Evolutionary conservation across 495 filamentous ascomycete genomes (phyloP), one percentile per base, ranked within the genome.

Genomic region (Usnea hakonensis): DNA sequence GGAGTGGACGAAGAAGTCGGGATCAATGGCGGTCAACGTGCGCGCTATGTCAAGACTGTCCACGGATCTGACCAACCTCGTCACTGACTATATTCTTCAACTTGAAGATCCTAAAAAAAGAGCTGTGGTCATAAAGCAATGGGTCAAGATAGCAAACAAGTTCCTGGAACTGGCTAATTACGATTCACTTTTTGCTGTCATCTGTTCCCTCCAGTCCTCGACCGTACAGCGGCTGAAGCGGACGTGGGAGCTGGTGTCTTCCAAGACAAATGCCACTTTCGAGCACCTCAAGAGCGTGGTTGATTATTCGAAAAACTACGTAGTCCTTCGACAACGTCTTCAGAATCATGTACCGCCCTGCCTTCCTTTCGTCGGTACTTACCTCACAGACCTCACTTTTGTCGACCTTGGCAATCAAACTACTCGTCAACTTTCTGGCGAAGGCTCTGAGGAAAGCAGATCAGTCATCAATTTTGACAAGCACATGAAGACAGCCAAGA

Each of bases 401-500:
- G 87, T 96, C 26, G 92, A 99, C 70, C 89, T 97, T 63, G 95
- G 95, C 62, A 99, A 99, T 74, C 88, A 89, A 54, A 84, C 89
- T 9, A 67, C 77, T 48, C 70, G 78, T 64, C 67, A 74, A 70
- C 67, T 84, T 62, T 69, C 78, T 60, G 73, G 74, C 13, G 76
- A 81, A 23, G 65, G 65, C 21, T 52, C 64, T 44, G 78, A 79
- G n/a, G 79, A 81, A 8, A 82, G 86, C 37, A 80, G 87, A 72
- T 80, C 83, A 0, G 90, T 97, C 21, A 92, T 99, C 81, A 99
- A 99, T 75, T 99, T 96, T 65, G 94, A 97, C 80, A 99, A 97
- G 75, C 89, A 97, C 70, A 87, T 87, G 71, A 90, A 90, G 71
- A 97, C 92, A 4, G 93, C 95, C 10, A 89, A 89, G 69, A 92